A percentile compares a stretch with the other conserved stretches of the same genome.
These are phyloP conservation scores for Yamadazyma mexicana DNA, from an alignment of 1,139 yeast genomes.

Conservation along the genomic window DNA sequence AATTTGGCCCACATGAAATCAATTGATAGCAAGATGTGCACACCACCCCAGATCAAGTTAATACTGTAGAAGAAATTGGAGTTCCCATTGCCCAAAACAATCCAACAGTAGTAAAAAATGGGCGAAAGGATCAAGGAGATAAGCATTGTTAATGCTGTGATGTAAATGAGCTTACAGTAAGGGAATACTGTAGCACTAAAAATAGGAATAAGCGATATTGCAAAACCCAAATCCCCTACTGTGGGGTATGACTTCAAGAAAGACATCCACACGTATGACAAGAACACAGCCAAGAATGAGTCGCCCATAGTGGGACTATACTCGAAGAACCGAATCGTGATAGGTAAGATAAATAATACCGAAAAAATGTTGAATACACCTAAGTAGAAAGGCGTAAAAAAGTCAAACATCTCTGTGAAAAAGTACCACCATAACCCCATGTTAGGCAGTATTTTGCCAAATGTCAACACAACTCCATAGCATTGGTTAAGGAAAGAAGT, in stretches of 20 bases:
- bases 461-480: slow-evolving; percentile 60
- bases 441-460: slow-evolving; percentile 76
- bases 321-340: slow-evolving; percentile 64
- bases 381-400: slow-evolving; percentile 79
- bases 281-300: slow-evolving; percentile 66
- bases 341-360: slow-evolving; percentile 68
- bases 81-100: slow-evolving; percentile 90
- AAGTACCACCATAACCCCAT: slow-evolving; percentile 98
- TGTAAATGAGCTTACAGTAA: slow-evolving; percentile 33
- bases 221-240: slow-evolving; percentile 78
- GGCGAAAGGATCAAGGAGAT: slow-evolving; percentile 62
- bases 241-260: slow-evolving; percentile 87
- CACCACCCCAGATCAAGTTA: slow-evolving; percentile 76
- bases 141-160: slow-evolving; percentile 40
- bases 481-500: slow-evolving; percentile 56
- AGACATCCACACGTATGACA: slow-evolving; percentile 64
- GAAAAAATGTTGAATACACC: slow-evolving; percentile 80
- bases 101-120: slow-evolving; percentile 92
- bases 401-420: slow-evolving; percentile 92
- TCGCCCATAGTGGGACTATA: slow-evolving; percentile 28
- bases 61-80: slow-evolving; percentile 95
- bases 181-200: slow-evolving; percentile 45
- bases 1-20: slow-evolving; percentile 86
- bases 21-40: slow-evolving; percentile 65
- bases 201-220: slow-evolving; percentile 59